Evolutionary conservation across 345 rosid species (phyloP).

Genomic region (Gossypium stocksii): DNA sequence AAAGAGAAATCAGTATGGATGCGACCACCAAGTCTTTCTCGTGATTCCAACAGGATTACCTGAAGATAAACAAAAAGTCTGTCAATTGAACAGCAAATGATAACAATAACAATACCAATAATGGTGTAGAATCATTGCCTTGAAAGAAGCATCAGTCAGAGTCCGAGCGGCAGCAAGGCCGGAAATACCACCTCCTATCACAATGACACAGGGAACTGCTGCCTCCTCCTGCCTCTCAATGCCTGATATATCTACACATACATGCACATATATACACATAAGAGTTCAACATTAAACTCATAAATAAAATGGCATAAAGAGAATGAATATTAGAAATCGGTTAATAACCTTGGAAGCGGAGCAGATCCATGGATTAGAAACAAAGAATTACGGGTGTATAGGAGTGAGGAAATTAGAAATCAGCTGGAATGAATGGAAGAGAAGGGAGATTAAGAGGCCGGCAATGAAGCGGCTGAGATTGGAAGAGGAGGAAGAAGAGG

Average conservation of each 20-base stretch:
- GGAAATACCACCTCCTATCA: conserved; percentile 85
- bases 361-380: not conserved
- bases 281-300: not conserved
- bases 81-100: not conserved
- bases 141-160: conserved; percentile 63
- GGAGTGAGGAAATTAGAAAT: conserved; percentile 58
- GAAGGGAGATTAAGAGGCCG: conserved; percentile 45
- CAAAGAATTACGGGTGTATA: conserved; percentile 39
- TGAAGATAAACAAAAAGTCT: conserved; percentile 14
- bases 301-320: not conserved
- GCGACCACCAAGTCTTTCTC: conserved; percentile 87
- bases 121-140: conserved; percentile 27
- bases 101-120: not conserved
- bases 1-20: conserved; percentile 84
- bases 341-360: conserved; percentile 18
- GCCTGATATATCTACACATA: not conserved
- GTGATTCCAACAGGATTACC: conserved; percentile 79
- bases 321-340: not conserved
- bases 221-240: conserved; percentile 39
- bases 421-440: conserved; percentile 43
- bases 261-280: not conserved
- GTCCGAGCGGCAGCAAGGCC: conserved; percentile 81
- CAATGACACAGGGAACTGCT: conserved; percentile 53
- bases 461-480: conserved; percentile 61
- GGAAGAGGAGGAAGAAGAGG: conserved; percentile 23